Conservation (phyloP, 768 basidiomycete species). For the Podaxis sp. region DNA sequence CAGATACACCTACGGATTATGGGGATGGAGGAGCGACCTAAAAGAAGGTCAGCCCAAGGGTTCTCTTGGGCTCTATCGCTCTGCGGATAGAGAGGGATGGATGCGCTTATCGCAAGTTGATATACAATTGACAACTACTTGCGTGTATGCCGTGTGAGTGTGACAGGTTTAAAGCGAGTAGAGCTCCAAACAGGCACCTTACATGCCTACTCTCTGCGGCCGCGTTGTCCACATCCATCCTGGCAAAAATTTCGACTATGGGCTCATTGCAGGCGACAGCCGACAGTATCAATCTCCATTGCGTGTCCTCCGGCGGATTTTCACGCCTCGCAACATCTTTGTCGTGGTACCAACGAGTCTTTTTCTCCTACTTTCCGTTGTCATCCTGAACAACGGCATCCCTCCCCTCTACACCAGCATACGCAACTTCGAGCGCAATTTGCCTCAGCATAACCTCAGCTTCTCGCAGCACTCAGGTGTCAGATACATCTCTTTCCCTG, state of each 20-base stretch:
- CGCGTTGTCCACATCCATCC: not conserved
- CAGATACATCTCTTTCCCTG: constrained; percentile 49
- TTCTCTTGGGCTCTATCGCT: too few species aligned
- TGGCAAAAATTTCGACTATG: not conserved
- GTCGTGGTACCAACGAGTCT: constrained; percentile 7
- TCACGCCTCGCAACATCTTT: not conserved
- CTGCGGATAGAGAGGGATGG: too few species aligned
- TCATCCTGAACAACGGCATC: constrained; percentile 21
- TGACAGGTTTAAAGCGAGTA: not conserved
- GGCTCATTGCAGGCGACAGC: not conserved
- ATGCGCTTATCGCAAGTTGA: too few species aligned
- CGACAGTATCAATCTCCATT: not conserved
- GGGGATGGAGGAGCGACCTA: too few species aligned
- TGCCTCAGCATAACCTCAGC: constrained; percentile 21
- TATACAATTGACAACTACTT: too few species aligned
- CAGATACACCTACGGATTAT: too few species aligned
- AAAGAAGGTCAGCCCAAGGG: too few species aligned
- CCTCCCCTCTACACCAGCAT: constrained; percentile 24
- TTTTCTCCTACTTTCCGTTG: constrained; percentile 4
- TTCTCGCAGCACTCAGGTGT: constrained; percentile 20
- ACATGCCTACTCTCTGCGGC: not conserved
- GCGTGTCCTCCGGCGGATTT: not conserved
- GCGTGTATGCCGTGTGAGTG: not conserved
- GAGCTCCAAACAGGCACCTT: not conserved
- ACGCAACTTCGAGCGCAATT: constrained; percentile 15